A percentile compares a stretch with the other conserved stretches of the same genome.
Evolutionary conservation across 140 eudicot species (phyloP).

Genomic region (Flaveria floridana): DNA sequence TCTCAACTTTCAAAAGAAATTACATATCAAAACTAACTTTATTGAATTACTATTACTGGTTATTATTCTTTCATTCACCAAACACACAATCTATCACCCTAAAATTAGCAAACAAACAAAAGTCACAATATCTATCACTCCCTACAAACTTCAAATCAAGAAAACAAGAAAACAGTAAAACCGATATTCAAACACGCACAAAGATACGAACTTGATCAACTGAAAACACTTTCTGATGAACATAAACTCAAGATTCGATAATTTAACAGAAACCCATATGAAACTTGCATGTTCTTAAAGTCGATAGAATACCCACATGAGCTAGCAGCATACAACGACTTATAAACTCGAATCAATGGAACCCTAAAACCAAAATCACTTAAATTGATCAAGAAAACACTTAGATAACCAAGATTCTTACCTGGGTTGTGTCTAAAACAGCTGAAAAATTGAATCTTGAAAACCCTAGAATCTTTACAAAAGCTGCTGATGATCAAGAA

Average conservation of each 20-base stretch:
- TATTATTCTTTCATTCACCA: not conserved
- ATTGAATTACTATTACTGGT: slow-evolving; percentile 13
- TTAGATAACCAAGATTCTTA: slow-evolving; percentile 24
- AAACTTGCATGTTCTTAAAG: slow-evolving; percentile 27
- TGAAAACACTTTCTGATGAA: not conserved
- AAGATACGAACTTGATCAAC: slow-evolving; percentile 34
- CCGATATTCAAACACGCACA: slow-evolving; percentile 25
- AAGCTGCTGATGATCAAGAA: slow-evolving; percentile 35
- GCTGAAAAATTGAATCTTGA: slow-evolving; percentile 32
- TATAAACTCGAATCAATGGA: slow-evolving; percentile 17
- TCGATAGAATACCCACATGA: not conserved
- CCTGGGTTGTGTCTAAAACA: slow-evolving; percentile 36
- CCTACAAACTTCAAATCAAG: slow-evolving; percentile 20
- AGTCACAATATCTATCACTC: slow-evolving; percentile 4
- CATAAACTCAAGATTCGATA: slow-evolving; percentile 21
- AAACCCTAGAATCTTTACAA: slow-evolving; percentile 37
- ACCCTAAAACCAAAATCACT: slow-evolving; percentile 32
- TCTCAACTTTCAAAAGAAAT: slow-evolving; percentile 12
- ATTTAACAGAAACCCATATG: slow-evolving; percentile 9
- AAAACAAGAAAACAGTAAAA: slow-evolving; percentile 16
- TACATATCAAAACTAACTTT: slow-evolving; percentile 9
- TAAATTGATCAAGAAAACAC: not conserved
- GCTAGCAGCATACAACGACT: not conserved
- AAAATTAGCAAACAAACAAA: slow-evolving; percentile 28
- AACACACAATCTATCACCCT: not conserved